Base-by-base conservation (phyloP, 345 rosid genomes). In the Populus ilicifolia region DNA sequence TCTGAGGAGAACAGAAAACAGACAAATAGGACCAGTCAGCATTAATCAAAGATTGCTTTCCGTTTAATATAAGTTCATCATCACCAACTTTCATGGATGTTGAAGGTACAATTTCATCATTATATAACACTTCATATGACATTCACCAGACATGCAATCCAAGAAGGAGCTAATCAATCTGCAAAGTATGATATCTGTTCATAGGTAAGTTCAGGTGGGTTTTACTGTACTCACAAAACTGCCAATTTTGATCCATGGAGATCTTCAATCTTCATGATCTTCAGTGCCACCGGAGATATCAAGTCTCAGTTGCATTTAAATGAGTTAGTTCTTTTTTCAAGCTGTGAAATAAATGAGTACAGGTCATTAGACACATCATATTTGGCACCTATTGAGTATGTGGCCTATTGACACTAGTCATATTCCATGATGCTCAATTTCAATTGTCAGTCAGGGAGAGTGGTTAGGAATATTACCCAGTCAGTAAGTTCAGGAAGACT, bases 401-500 rank as follows among this genome's bases (percentile, higher is more conserved):
- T 46, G 50, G 50, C 52, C 52, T 46, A 4, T 14, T 46, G 18
- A 46, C 52, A 46, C 20, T 14, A 46, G 12, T 46, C 52, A 46
- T 46, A 46, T 46, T 46, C 20, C 52, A 46, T 16, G 52, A 64
- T 14, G 30, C 71, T 8, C 48, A 30, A 29, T 35, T 11, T 62
- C 70, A 14, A 54, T 29, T 21, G 38, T 44, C n/a, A 35, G n/a
- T 35, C 35, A 44, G 43, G 52, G 7, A 20, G 6, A 0, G 30
- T 20, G 50, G 8, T 36, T 17, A 65, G 14, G 30, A 67, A 73
- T 29, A 43, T 39, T 21, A 76, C 79, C 76, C 63, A 17, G 36
- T 62, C 44, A 14, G 72, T 29, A 77, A 36, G 73, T 64, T 86
- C 85, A 86, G 74, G 77, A 43, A 33, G 88, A 70, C 76, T 90